phyloP scores from a whole-genome alignment of 495 filamentous ascomycete genomes.

The Halenospora varia region DNA sequence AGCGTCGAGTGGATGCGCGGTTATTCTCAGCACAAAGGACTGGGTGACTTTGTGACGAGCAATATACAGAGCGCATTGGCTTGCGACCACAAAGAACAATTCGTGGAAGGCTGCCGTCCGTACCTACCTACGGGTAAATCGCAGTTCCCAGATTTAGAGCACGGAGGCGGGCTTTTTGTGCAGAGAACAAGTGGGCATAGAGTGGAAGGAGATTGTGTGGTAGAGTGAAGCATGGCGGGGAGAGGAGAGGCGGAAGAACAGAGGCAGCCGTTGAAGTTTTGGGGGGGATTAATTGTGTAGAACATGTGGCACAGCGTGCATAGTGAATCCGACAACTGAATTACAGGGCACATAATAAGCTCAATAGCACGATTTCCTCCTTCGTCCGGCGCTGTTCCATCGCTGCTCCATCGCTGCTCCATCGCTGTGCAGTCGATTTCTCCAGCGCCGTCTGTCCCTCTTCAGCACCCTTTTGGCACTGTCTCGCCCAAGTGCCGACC shows the following conservation, averaged over 20 bases:
- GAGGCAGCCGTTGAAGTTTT: no score
- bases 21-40: constrained; percentile 9
- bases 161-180: no score
- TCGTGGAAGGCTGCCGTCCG: no score
- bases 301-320: no score
- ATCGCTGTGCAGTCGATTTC: no score
- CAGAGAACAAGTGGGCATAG: no score
- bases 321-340: not conserved
- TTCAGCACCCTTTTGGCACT: no score
- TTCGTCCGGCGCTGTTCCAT: not conserved
- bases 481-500: no score
- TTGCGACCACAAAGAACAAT: constrained; percentile 3
- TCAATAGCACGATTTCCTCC: not conserved
- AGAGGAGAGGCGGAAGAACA: not conserved
- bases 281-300: no score
- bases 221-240: not conserved
- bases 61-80: not conserved
- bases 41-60: not conserved
- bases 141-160: not conserved
- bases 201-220: not conserved
- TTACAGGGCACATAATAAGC: not conserved
- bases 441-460: no score
- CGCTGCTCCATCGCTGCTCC: not conserved
- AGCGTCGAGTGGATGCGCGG: not conserved
- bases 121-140: constrained; percentile 6